Evolutionary conservation across 192 early-diverging fungal genomes (phyloP), one percentile per base, ranked within the genome.

Genomic region (Spizellomyces punctatus): DNA sequence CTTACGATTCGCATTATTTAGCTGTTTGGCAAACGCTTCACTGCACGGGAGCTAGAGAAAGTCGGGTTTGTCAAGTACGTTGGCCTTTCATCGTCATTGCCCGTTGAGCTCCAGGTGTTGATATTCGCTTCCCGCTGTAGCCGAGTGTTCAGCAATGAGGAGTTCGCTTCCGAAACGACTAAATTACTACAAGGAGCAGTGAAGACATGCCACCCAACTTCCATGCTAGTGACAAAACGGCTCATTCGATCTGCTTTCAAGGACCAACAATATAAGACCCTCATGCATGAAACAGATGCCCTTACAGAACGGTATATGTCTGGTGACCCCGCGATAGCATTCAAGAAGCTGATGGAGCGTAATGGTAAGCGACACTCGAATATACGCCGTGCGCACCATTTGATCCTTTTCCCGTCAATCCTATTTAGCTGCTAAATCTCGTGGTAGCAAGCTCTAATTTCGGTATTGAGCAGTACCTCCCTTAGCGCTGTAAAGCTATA

Each of bases 271-370:
- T 49, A 60, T 46, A 69, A 64, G 55, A 69, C 74, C 21, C 42
- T 64, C n/a, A 27, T 56, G 49, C 60, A 45, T 17, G 74, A 75
- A 56, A 64, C 67, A 48, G 74, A 75, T 63, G 74, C 67, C 14
- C 56, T 75, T 49, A 70, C 74, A 10, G 67, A 69, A 42, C 19
- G 74, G 21, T 75, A 69, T 58, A 58, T 64, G 62, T 64, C 59
- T 4, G 74, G 74, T 8, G 74, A 75, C n/a, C 74, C 74, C 0
- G 74, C 74, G 3, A 50, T 60, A 10, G 74, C 74, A 10, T 75
- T 75, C 49, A 46, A 27, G 14, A 75, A 64, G 22, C 36, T 75
- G n/a, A 74, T 67, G 73, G 16, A 74, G 45, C n/a, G 66, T 50
- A 68, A 67, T 42, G 73, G 73, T 74, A 68, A 6, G 67, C 54